Base-by-base conservation (phyloP, 176 grass and related monocot genomes). In the Thalia dealbata region DNA sequence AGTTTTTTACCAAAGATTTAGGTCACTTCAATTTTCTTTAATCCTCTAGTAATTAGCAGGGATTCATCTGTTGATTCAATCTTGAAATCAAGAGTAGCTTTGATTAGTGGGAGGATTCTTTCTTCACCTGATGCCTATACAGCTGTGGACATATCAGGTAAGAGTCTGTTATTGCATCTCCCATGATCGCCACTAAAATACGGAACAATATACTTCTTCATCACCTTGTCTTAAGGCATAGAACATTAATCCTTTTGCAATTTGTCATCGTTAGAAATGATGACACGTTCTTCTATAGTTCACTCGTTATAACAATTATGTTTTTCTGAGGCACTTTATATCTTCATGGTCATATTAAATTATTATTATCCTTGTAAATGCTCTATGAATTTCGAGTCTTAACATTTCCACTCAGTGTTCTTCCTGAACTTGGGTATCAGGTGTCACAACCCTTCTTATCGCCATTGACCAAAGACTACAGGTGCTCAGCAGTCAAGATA, bases 61-160 rank as follows among this genome's bases (percentile, higher is more conserved):
- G 84, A 92, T 82, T 80, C 84, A 70, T 88, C 85, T 32, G 32
- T 82, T 24, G 87, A 92, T 84, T 79, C 93, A 68, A 56, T 92
- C 82, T 78, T 92, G 79, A 80, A 76, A 76, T 92, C 93, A 76
- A 87, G 93, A 74, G 89, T 89, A 76, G 79, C 78, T 62, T 86
- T 96, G 70, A 81, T 90, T 72, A 87, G 93, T 68, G 93, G 89
- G 60, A 90, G 93, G 81, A 85, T 96, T 81, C 84, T 96, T 75
- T 87, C 84, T 70, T 92, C 78, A 86, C 70, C 76, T 41, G 87
- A 92, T 71, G 81, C 87, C 69, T 88, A 88, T 38, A 28, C 24
- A 14, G 55, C 73, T 41, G 68, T 86, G 60, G 83, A 92, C 69
- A 41, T 78, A 76, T 82, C 89, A 51, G 75, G 93, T 96, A 96